Evolutionary conservation across 495 filamentous ascomycete genomes (phyloP), one percentile per base, ranked within the genome.

Genomic region (Annulohypoxylon nitens): DNA sequence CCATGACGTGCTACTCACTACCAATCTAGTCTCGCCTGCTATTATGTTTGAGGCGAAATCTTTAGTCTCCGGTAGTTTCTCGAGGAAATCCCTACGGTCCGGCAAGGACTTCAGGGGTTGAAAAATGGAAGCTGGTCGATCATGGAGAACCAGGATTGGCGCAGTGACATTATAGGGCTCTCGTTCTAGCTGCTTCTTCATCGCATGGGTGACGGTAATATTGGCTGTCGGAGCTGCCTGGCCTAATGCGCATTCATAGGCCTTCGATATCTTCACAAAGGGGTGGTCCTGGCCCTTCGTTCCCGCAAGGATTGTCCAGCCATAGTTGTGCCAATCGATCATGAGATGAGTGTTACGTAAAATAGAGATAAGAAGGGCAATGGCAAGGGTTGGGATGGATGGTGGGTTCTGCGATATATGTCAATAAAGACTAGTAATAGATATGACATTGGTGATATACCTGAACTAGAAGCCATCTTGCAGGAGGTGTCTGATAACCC

Each of bases 291-390:
- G 90, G 76, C 82, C 93, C 88, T 77, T 93, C 74, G 73, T 85
- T 45, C 81, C 79, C 23, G 92, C 89, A 4, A 99, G 89, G 66
- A 98, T 95, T n/a, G 92, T 95, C 86, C 93, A 97, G 69, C 96
- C 95, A 80, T 97, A 97, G 80, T 99, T 99, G 83, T 99, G 96
- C 96, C 96, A 99, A 81, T 99, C 96, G 64, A 98, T 93, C 39
- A 98, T 86, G 2, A 98, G 88, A 64, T 86, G 87, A 25, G 92
- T 95, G 67, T 93, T 90, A 45, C 97, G 92, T 61, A 97, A 82
- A 75, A 88, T 89, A 76, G 92, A 94, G 57, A 92, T 83, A 9
- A 94, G 61, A 11, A 89, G 83, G 2, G 94, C 90, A 54, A 98
- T 83, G 26, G 89, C 86, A 4, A 99, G 86, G 0, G 93, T 96